A percentile compares a stretch with the other conserved stretches of the same genome.
Conservation (phyloP, 805 yeast species). For the Hyphopichia homilentoma region DNA sequence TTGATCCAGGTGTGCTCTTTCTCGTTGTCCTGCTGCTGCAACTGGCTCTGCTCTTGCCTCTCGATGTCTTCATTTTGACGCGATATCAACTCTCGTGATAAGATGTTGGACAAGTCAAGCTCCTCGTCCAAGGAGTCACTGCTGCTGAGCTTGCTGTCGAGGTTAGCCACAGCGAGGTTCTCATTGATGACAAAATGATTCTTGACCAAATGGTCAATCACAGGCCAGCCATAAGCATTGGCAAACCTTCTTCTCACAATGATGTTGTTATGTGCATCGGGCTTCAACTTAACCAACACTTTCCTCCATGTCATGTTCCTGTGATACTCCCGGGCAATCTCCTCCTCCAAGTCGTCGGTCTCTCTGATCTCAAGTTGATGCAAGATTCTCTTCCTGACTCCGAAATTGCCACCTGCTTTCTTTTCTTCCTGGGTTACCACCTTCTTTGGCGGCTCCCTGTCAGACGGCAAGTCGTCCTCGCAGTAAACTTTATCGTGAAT, state of each 20-base stretch:
- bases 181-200: slow-evolving; percentile 49
- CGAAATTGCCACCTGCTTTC: not conserved
- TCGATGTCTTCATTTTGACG: slow-evolving; percentile 36
- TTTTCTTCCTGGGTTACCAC: not conserved
- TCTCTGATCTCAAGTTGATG: slow-evolving; percentile 25
- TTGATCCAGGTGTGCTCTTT: slow-evolving; percentile 52
- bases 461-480: slow-evolving; percentile 60
- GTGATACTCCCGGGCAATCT: slow-evolving; percentile 88
- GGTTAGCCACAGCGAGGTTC: slow-evolving; percentile 3
- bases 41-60: slow-evolving; percentile 10
- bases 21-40: slow-evolving; percentile 12
- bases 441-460: slow-evolving; percentile 1
- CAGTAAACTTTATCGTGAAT: slow-evolving; percentile 78
- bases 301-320: slow-evolving; percentile 83
- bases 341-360: slow-evolving; percentile 59
- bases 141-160: slow-evolving; percentile 1
- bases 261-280: slow-evolving; percentile 95
- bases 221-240: slow-evolving; percentile 95
- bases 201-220: slow-evolving; percentile 73
- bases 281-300: slow-evolving; percentile 77
- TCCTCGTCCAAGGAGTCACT: slow-evolving; percentile 25
- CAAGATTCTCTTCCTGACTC: slow-evolving; percentile 11
- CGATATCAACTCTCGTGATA: slow-evolving; percentile 33
- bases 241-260: slow-evolving; percentile 84
- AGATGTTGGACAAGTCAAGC: slow-evolving; percentile 21